phyloP scores from a whole-genome alignment of 441 rosid genomes.

The Adansonia gregorii region DNA sequence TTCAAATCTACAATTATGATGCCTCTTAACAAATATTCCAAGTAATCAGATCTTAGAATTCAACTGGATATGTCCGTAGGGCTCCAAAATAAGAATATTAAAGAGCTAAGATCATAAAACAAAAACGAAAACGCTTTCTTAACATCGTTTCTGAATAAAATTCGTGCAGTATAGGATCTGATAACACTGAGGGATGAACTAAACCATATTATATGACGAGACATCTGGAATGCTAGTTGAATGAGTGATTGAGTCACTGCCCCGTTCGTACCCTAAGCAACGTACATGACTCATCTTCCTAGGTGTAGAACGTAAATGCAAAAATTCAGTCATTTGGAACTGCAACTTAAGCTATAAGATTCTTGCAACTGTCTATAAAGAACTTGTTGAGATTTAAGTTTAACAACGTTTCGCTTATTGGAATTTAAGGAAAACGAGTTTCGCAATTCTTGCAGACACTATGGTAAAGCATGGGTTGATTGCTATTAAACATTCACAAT shows the following conservation, averaged over 20 bases:
- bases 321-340: background rate
- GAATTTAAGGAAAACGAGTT: background rate
- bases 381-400: background rate
- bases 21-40: constrained; percentile 10
- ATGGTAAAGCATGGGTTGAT: background rate
- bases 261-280: background rate
- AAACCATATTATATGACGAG: background rate
- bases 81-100: background rate
- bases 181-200: background rate
- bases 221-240: background rate
- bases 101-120: background rate
- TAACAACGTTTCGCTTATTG: background rate
- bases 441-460: background rate
- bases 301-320: background rate
- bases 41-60: background rate
- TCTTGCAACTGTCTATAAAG: background rate
- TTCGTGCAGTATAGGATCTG: background rate
- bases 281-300: background rate
- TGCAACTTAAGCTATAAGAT: constrained; percentile 1
- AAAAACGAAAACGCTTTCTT: background rate
- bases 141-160: background rate
- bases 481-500: background rate
- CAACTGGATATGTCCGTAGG: background rate
- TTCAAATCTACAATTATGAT: background rate
- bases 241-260: background rate